Percentiles rank a stretch among this genome's conserved stretches.
These are phyloP conservation scores for Solanum rostratum DNA, from an alignment of 257 asterid genomes.

Conservation along the genomic window DNA sequence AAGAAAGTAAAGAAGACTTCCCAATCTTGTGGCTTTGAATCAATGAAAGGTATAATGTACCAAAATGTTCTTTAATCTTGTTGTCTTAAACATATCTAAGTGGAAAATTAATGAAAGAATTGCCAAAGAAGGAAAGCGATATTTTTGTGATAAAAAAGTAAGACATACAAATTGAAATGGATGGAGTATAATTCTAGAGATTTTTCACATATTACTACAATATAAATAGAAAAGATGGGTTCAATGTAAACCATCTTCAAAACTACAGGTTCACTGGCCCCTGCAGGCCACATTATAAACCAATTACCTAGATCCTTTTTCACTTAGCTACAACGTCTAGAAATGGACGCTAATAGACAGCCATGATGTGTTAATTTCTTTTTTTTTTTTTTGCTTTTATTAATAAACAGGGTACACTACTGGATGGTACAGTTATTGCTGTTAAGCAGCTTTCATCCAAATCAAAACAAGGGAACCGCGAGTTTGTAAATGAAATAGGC, in stretches of 20 bases:
- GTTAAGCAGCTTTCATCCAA: constrained; percentile 12
- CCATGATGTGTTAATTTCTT: background rate
- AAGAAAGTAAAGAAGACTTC: background rate
- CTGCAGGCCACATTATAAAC: background rate
- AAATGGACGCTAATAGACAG: background rate
- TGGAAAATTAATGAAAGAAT: too few relatives aligned
- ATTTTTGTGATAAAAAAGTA: background rate
- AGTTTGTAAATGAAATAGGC: constrained; percentile 5
- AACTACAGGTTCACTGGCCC: background rate
- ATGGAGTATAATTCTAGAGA: background rate
- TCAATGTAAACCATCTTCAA: background rate
- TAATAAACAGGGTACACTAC: background rate
- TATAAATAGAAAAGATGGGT: background rate
- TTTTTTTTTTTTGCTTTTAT: background rate
- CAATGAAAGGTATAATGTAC: background rate
- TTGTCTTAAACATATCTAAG: background rate
- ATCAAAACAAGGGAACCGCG: constrained; percentile 11
- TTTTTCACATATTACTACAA: background rate
- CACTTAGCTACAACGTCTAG: background rate
- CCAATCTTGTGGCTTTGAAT: background rate
- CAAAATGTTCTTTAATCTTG: background rate
- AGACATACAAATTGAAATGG: background rate
- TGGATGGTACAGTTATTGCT: constrained; percentile 8
- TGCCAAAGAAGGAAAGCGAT: background rate
- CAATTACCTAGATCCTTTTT: background rate